phyloP scores from a whole-genome alignment of 176 grass and related monocot species.

The Aechmea fasciata region DNA sequence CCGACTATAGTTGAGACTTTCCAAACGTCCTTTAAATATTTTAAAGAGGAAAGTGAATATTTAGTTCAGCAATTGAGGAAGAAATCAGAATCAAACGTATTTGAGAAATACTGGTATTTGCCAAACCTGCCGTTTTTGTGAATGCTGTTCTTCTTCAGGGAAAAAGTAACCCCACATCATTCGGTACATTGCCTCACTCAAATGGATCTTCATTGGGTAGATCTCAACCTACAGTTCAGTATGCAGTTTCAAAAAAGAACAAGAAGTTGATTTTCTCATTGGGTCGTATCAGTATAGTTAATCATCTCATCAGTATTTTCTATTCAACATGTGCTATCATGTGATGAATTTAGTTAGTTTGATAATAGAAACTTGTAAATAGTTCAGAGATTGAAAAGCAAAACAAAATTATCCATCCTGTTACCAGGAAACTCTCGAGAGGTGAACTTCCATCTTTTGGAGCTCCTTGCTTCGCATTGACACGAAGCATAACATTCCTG shows the following conservation, averaged over 20 bases:
- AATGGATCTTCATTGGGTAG: conserved; percentile 93
- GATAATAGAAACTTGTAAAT: neutral
- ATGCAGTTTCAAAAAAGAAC: conserved; percentile 8
- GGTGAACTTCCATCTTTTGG: conserved; percentile 73
- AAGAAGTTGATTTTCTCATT: conserved; percentile 7
- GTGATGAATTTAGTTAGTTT: neutral
- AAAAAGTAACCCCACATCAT: conserved; percentile 99
- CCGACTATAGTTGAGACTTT: conserved; percentile 89
- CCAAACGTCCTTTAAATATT: conserved; percentile 68
- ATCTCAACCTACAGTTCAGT: conserved; percentile 72
- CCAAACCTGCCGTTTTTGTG: conserved; percentile 80
- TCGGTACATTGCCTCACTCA: conserved; percentile 92
- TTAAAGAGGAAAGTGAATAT: conserved; percentile 19
- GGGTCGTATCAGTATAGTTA: too few species aligned
- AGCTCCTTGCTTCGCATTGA: conserved; percentile 91
- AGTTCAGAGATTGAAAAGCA: conserved; percentile 7
- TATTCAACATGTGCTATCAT: too few species aligned
- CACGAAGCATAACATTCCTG: conserved; percentile 89
- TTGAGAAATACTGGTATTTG: conserved; percentile 18
- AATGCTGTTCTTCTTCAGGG: conserved; percentile 86
- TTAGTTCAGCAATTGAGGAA: neutral
- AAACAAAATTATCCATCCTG: conserved; percentile 8
- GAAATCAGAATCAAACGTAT: conserved; percentile 14
- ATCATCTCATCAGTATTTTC: too few species aligned
- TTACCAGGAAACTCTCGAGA: conserved; percentile 80